These are phyloP conservation scores for Euphorbia lathyris DNA, from an alignment of 345 rosid genomes.

Conservation along the genomic window DNA sequence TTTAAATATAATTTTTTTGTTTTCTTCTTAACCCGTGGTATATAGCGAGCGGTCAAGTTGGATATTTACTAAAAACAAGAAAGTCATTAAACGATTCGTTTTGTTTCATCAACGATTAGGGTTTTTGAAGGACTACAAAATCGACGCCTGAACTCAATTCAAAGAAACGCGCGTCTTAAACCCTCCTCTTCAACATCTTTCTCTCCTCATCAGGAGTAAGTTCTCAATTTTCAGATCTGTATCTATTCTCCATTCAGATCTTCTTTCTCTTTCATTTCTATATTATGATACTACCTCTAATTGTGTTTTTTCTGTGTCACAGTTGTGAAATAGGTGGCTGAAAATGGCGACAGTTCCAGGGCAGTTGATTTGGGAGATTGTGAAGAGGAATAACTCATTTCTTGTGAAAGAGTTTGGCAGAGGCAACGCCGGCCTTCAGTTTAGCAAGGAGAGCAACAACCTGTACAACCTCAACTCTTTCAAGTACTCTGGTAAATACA, in stretches of 20 bases:
- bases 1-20: too few relatives aligned
- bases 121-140: neutral
- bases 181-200: too few relatives aligned
- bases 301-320: neutral
- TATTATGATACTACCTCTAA: neutral
- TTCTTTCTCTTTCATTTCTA: neutral
- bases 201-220: neutral
- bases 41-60: too few relatives aligned
- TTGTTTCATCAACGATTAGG: neutral
- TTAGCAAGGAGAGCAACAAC: slow-evolving; percentile 24
- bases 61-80: too few relatives aligned
- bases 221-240: neutral
- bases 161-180: too few relatives aligned
- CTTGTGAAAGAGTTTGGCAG: slow-evolving; percentile 48
- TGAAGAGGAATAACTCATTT: slow-evolving; percentile 65
- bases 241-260: too few relatives aligned
- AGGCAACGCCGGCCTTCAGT: slow-evolving; percentile 13
- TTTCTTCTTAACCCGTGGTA: too few relatives aligned
- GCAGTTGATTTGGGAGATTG: slow-evolving; percentile 73
- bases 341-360: slow-evolving; percentile 70
- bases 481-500: slow-evolving; percentile 28
- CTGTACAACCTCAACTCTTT: slow-evolving; percentile 28
- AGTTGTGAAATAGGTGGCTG: neutral
- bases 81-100: too few relatives aligned
- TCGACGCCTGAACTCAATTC: neutral